phyloP scores from a whole-genome alignment of 2,329 filamentous ascomycete genomes.

The Atkinsonella texensis region DNA sequence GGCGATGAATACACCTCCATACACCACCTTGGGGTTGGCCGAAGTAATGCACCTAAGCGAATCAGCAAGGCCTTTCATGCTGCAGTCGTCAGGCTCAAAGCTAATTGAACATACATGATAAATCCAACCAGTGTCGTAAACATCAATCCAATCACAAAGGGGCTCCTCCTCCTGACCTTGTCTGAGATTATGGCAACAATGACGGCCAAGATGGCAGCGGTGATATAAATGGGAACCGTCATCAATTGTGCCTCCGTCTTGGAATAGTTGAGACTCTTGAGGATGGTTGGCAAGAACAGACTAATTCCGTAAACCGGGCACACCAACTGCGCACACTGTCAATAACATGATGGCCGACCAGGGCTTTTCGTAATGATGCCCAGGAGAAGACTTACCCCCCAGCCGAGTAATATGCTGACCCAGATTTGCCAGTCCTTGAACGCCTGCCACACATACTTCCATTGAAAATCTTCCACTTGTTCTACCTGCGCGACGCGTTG shows the following conservation, averaged over 20 bases:
- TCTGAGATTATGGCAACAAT: conserved; percentile 44
- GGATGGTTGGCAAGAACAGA: conserved; percentile 52
- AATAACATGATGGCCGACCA: background rate
- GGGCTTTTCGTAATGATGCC: too few species aligned
- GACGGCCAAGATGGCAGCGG: conserved; percentile 48
- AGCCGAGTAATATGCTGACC: conserved; percentile 48
- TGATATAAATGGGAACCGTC: conserved; percentile 48
- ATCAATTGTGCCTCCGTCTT: conserved; percentile 47
- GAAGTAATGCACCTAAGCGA: conserved; percentile 43
- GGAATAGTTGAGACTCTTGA: conserved; percentile 46
- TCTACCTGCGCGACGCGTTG: conserved; percentile 29
- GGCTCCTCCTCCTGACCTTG: conserved; percentile 36
- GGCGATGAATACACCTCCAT: conserved; percentile 65
- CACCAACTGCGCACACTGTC: conserved; percentile 25
- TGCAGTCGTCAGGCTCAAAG: background rate
- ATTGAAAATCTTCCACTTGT: conserved; percentile 63
- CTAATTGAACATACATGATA: conserved; percentile 28
- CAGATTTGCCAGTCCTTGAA: conserved; percentile 73
- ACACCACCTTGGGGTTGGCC: conserved; percentile 47
- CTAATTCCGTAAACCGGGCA: conserved; percentile 45
- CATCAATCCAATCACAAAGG: conserved; percentile 43
- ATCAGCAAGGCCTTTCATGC: background rate
- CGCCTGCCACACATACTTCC: conserved; percentile 60
- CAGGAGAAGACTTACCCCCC: conserved; percentile 37
- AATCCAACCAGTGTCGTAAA: conserved; percentile 44